phyloP scores from a whole-genome alignment of 2,329 filamentous ascomycete genomes.

The Juglanconis juglandina region DNA sequence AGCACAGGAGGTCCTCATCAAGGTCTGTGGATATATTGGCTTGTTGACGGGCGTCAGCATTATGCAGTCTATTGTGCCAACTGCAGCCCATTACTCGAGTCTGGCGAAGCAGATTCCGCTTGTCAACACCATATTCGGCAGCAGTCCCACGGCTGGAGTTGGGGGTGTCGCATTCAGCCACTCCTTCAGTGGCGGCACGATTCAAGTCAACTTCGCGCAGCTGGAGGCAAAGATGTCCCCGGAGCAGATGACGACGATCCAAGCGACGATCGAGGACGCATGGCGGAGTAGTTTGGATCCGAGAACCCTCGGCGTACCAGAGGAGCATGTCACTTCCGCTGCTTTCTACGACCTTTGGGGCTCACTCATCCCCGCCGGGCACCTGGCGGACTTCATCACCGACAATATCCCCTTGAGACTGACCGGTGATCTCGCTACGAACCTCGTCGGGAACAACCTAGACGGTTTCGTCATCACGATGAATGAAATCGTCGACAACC shows the following conservation, averaged over 20 bases:
- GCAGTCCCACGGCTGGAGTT: not conserved
- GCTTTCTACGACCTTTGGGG: slow-evolving; percentile 51
- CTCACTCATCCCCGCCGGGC: slow-evolving; percentile 45
- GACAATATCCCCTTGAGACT: slow-evolving; percentile 13
- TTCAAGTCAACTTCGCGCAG: slow-evolving; percentile 13
- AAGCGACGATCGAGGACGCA: slow-evolving; percentile 38
- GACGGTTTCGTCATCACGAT: slow-evolving; percentile 37
- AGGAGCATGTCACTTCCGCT: slow-evolving; percentile 40
- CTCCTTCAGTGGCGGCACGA: slow-evolving; percentile 19
- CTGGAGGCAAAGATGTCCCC: slow-evolving; percentile 29
- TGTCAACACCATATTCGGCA: slow-evolving; percentile 22
- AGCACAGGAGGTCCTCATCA: slow-evolving; percentile 41
- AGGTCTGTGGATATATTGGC: slow-evolving; percentile 43
- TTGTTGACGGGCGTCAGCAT: slow-evolving; percentile 45
- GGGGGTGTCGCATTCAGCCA: slow-evolving; percentile 20
- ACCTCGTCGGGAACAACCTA: slow-evolving; percentile 35
- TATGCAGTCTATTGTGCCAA: slow-evolving; percentile 43
- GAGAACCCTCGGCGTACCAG: slow-evolving; percentile 34
- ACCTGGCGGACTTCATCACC: slow-evolving; percentile 44
- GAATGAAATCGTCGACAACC: slow-evolving; percentile 48
- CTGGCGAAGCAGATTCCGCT: slow-evolving; percentile 42
- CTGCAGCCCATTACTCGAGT: slow-evolving; percentile 37
- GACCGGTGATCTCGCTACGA: slow-evolving; percentile 33
- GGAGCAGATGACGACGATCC: slow-evolving; percentile 38
- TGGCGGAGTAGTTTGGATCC: slow-evolving; percentile 46